phyloP scores from a whole-genome alignment of 2,329 filamentous ascomycete species.

The Chaetomium globosum region DNA sequence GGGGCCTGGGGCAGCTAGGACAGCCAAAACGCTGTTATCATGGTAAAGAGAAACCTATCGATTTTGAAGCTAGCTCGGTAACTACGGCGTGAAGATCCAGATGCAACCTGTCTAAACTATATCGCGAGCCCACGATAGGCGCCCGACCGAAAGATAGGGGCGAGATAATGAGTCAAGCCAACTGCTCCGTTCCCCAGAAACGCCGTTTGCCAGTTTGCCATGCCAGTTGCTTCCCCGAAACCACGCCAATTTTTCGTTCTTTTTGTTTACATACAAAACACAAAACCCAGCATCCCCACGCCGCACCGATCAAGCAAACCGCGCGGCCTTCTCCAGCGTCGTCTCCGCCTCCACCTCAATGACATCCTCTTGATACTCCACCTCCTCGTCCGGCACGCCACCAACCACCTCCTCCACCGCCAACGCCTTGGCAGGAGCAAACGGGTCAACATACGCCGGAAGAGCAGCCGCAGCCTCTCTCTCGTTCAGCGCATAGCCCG shows the following conservation, averaged over 20 bases:
- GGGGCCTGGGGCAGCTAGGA: background rate
- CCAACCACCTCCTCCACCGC: constrained; percentile 1
- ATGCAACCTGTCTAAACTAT: background rate
- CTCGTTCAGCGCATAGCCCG: background rate
- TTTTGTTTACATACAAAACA: background rate
- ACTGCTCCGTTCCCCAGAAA: background rate
- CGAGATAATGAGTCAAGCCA: background rate
- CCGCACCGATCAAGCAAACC: background rate
- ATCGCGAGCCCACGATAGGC: background rate
- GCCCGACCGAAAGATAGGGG: background rate
- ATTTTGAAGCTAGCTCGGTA: background rate
- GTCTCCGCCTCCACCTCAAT: constrained; percentile 27
- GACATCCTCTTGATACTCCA: constrained; percentile 28
- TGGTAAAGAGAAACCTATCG: background rate
- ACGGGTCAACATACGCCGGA: background rate
- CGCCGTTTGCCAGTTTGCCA: background rate
- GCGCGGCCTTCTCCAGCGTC: constrained; percentile 23
- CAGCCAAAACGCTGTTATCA: background rate
- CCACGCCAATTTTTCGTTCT: background rate
- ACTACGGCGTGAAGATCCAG: background rate
- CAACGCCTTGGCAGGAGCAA: background rate
- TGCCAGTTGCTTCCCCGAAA: background rate
- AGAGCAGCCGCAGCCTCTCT: background rate
- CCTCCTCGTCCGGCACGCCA: constrained; percentile 10
- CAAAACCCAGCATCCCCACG: background rate